Evolutionary conservation across 352 stramenopile genomes (phyloP).

Genomic region (Paralagenidium karlingii): DNA sequence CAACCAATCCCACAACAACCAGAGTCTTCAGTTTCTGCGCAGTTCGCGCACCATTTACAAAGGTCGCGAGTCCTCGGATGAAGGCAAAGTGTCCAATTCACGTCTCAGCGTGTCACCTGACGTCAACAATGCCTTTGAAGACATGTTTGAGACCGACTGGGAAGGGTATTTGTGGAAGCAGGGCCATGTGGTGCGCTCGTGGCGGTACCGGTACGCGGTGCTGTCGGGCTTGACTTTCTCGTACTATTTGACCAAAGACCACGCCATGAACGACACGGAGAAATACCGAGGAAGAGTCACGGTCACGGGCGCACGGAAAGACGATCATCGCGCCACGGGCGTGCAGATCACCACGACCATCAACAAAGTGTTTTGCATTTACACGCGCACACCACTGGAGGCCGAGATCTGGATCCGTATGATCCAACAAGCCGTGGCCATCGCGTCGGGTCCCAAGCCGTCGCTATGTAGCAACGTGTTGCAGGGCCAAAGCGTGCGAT

Average conservation of each 20-base stretch:
- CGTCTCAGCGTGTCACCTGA: conserved; percentile 58
- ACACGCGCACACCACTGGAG: conserved; percentile 68
- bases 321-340: conserved; percentile 52
- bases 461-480: conserved; percentile 28
- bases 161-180: conserved; percentile 84
- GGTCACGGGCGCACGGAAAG: conserved; percentile 51
- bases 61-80: too few species aligned
- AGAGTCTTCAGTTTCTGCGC: too few species aligned
- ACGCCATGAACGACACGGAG: conserved; percentile 65
- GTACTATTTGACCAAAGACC: conserved; percentile 71
- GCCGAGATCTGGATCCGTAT: conserved; percentile 79
- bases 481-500: conserved; percentile 55
- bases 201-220: conserved; percentile 73
- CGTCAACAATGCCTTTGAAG: conserved; percentile 56
- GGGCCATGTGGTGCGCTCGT: conserved; percentile 75
- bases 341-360: conserved; percentile 80
- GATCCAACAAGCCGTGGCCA: conserved; percentile 62
- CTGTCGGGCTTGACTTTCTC: conserved; percentile 67
- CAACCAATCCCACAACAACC: not conserved
- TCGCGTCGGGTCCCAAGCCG: conserved; percentile 29
- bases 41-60: too few species aligned
- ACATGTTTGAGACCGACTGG: conserved; percentile 82
- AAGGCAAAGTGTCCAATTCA: conserved; percentile 5
- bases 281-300: conserved; percentile 74
- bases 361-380: conserved; percentile 78